phyloP scores from a whole-genome alignment of 148 eudicot genomes.

The Talinum fruticosum region DNA sequence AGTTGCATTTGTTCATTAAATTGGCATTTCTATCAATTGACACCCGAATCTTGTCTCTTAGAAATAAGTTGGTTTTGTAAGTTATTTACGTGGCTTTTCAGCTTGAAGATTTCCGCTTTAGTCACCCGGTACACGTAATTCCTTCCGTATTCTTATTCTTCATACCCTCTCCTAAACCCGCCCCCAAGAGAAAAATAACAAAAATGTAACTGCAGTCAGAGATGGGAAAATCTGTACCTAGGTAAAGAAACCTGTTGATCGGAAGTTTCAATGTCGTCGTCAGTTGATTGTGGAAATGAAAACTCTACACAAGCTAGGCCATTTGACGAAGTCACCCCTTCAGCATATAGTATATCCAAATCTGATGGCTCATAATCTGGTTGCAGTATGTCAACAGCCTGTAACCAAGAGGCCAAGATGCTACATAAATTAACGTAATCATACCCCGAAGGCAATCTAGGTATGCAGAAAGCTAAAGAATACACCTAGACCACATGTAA shows the following conservation, averaged over 20 bases:
- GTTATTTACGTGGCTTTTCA: not conserved
- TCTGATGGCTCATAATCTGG: slow-evolving; percentile 87
- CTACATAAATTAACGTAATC: slow-evolving; percentile 11
- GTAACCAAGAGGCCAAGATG: slow-evolving; percentile 28
- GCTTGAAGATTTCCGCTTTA: not conserved
- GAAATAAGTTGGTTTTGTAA: too few relatives aligned
- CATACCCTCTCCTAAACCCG: not conserved
- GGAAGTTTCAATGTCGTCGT: slow-evolving; percentile 46
- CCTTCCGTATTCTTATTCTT: not conserved
- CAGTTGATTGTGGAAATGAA: slow-evolving; percentile 66
- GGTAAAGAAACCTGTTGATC: slow-evolving; percentile 61
- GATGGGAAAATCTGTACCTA: slow-evolving; percentile 39
- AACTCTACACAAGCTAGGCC: slow-evolving; percentile 90
- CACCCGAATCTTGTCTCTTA: too few relatives aligned
- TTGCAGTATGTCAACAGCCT: slow-evolving; percentile 81
- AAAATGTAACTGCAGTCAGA: not conserved
- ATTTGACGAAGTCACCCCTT: slow-evolving; percentile 88
- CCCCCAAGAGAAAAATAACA: not conserved
- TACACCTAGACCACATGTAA: not conserved
- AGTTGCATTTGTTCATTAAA: not conserved
- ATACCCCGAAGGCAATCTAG: not conserved
- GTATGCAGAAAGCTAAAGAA: not conserved
- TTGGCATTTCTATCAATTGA: not conserved
- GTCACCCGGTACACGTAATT: not conserved
- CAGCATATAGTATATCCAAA: slow-evolving; percentile 85